These are phyloP conservation scores for Globisporangium alternatum DNA, from an alignment of 352 stramenopile species.

Conservation along the genomic window DNA sequence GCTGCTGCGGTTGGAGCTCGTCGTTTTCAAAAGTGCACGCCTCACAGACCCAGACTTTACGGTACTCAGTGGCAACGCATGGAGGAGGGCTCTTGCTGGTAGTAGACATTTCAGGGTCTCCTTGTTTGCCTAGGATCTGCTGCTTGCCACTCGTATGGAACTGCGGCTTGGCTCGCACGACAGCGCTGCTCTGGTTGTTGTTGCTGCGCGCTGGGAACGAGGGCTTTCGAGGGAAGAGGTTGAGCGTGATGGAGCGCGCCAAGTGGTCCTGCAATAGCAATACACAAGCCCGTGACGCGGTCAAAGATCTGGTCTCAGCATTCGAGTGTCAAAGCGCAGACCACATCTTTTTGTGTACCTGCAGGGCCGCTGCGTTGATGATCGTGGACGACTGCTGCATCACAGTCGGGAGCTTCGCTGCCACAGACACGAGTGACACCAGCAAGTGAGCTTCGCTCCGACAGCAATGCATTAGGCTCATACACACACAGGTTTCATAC, in stretches of 20 bases:
- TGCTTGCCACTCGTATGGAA: not conserved
- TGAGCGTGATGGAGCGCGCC: conserved; percentile 46
- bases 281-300: not conserved
- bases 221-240: conserved; percentile 24
- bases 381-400: conserved; percentile 46
- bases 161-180: not conserved
- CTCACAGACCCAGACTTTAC: conserved; percentile 74
- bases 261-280: conserved; percentile 35
- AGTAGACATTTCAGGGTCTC: not conserved
- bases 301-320: too few relatives aligned
- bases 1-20: conserved; percentile 21
- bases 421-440: not conserved
- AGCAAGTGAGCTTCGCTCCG: not conserved
- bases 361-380: conserved; percentile 70
- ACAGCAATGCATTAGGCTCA: not conserved
- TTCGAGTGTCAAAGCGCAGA: not conserved
- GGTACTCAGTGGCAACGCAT: conserved; percentile 25
- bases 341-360: conserved; percentile 28
- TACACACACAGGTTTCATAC: not conserved
- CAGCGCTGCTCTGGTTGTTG: not conserved
- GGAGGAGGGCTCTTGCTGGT: not conserved
- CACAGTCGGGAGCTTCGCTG: conserved; percentile 18
- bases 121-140: not conserved
- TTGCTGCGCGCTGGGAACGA: not conserved
- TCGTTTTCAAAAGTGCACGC: conserved; percentile 79